A percentile compares a stretch with the other conserved stretches of the same genome.
phyloP scores from a whole-genome alignment of 352 stramenopile genomes.

The Phytopythium chamaehyphon region DNA sequence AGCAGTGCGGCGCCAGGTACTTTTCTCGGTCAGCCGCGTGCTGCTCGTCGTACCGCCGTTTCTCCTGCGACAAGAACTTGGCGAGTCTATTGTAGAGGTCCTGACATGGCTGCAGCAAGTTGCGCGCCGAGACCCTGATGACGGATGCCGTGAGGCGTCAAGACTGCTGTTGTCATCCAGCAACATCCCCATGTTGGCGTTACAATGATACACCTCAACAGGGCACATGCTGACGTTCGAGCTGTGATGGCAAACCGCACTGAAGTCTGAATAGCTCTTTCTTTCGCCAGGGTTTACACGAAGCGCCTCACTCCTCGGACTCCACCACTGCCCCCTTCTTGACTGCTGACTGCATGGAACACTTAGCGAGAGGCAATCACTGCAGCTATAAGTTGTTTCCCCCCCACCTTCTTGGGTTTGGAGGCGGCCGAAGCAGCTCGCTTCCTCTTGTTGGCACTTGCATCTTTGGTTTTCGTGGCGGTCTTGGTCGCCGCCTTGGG shows the following conservation, averaged over 20 bases:
- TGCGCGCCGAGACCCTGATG: slow-evolving; percentile 42
- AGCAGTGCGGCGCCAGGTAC: slow-evolving; percentile 63
- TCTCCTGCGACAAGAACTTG: slow-evolving; percentile 51
- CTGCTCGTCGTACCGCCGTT: slow-evolving; percentile 55
- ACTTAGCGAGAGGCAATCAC: background rate
- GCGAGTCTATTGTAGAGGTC: slow-evolving; percentile 38
- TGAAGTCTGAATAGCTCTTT: too few species aligned
- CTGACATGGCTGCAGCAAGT: slow-evolving; percentile 51
- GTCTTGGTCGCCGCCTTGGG: background rate
- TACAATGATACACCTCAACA: slow-evolving; percentile 6
- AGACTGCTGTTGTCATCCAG: slow-evolving; percentile 48
- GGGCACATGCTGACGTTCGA: too few species aligned
- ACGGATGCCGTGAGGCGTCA: slow-evolving; percentile 64
- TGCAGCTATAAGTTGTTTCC: background rate
- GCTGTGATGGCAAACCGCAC: too few species aligned
- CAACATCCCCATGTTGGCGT: slow-evolving; percentile 21
- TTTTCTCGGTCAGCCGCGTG: slow-evolving; percentile 70
- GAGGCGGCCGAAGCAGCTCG: background rate
- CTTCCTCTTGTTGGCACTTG: slow-evolving; percentile 8
- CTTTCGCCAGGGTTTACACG: too few species aligned
- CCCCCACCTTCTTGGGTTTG: slow-evolving; percentile 2
- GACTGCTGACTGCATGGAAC: background rate
- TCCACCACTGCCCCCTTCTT: slow-evolving; percentile 1
- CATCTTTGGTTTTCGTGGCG: background rate
- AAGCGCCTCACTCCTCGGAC: background rate